Conservation (phyloP, 805 yeast species). For the Lipomyces starkeyi region DNA sequence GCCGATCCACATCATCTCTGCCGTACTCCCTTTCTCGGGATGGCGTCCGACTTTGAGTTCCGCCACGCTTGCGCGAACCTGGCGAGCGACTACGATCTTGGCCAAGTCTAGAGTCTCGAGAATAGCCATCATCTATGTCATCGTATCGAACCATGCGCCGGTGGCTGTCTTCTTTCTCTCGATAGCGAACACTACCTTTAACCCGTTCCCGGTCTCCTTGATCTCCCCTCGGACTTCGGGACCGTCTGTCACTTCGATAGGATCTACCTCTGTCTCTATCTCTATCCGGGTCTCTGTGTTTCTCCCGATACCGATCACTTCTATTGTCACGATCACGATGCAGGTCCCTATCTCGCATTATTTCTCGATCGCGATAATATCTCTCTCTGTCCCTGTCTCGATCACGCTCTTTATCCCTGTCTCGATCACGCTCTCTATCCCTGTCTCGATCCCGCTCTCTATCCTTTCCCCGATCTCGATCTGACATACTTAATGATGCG, state of each 20-base stretch:
- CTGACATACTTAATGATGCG: not conserved
- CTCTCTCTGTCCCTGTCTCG: conserved; percentile 18
- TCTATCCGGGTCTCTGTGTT: conserved; percentile 4
- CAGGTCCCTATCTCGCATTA: conserved; percentile 7
- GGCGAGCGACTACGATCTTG: not conserved
- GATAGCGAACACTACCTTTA: conserved; percentile 15
- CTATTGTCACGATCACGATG: not conserved
- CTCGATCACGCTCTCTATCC: too few species aligned
- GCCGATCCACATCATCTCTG: not conserved
- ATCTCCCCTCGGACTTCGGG: conserved; percentile 8
- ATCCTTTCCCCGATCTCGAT: conserved; percentile 6
- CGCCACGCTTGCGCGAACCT: not conserved
- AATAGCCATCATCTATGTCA: conserved; percentile 10
- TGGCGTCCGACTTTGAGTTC: not conserved
- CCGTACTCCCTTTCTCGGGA: conserved; percentile 7
- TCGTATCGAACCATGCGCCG: conserved; percentile 11
- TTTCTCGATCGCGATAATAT: conserved; percentile 15
- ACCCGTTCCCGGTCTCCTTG: conserved; percentile 7
- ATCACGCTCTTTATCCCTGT: too few species aligned
- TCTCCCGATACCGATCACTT: conserved; percentile 8
- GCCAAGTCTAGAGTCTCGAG: conserved; percentile 14
- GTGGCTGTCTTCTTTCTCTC: not conserved
- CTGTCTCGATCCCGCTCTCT: conserved; percentile 6
- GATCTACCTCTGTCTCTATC: conserved; percentile 10
- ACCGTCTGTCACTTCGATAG: not conserved